Evolutionary conservation across 139 green algal genomes (phyloP), one percentile per base, ranked within the genome.

Genomic region (Chlorella sp.): DNA sequence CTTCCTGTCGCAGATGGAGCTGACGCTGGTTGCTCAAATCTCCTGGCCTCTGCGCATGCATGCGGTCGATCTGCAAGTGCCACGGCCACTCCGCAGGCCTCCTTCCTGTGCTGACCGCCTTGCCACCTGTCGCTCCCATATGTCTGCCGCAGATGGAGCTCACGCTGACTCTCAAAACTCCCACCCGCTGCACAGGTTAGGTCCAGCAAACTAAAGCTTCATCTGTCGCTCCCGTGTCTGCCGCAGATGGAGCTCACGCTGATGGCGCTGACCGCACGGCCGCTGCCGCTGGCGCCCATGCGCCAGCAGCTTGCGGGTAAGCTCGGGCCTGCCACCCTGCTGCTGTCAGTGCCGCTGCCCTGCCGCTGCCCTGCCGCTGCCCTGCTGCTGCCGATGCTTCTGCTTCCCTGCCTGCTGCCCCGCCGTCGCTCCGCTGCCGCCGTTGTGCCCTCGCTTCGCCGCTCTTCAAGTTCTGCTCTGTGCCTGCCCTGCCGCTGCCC

Each of bases 201-300:
- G n/a, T n/a, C n/a, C n/a, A n/a, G 28, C 69, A 77, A 15, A 4
- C 2, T 37, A 19, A 24, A 3, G 2, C 69, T 1, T 28, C 76
- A 24, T 69, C 3, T 39, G 26, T 69, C 15, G 64, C 64, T 37
- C 4, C n/a, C 11, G 19, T 24, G 22, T 32, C 22, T 11, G 4
- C 0, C 68, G 68, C 84, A 89, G 77, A 83, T 93, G 83, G 91
- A 93, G 66, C 81, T 93, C 75, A 91, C 88, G 40, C 79, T 91
- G 22, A 93, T 91, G 79, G 66, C 88, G 40, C 28, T 92, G 12
- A 83, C 88, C 16, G 73, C 19, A 3, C 71, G 73, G 34, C 75
- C 61, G 7, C 78, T 93, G 75, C 61, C 82, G 42, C 48, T 93
- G 75, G 69, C 81, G 0, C 32, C 60, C 32, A 71, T 37, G 64